A percentile compares a stretch with the other conserved stretches of the same genome.
These are phyloP conservation scores for Alternaria viburni DNA, from an alignment of 2,329 filamentous ascomycete species.

Conservation along the genomic window DNA sequence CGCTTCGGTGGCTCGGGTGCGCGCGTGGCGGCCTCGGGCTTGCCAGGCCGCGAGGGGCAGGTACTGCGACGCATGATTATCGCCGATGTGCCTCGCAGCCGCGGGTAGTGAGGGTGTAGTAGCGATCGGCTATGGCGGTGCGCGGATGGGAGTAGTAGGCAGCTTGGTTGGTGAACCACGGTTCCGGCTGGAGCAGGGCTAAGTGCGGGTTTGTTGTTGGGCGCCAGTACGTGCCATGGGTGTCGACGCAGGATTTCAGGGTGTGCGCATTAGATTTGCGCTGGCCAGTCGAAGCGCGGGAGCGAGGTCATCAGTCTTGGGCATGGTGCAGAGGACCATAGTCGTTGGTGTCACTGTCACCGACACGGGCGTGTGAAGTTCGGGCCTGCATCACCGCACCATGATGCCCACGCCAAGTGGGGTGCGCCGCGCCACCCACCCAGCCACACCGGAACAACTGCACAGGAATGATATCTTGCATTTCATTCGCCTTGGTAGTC, in stretches of 20 bases:
- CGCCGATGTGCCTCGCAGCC: conserved; percentile 11
- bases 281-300: conserved; percentile 28
- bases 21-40: conserved; percentile 34
- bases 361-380: conserved; percentile 25
- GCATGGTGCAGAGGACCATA: conserved; percentile 29
- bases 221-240: conserved; percentile 30
- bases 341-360: conserved; percentile 16
- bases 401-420: conserved; percentile 24
- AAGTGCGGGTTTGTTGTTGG: conserved; percentile 32
- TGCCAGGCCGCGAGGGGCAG: conserved; percentile 34
- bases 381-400: conserved; percentile 15
- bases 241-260: conserved; percentile 29
- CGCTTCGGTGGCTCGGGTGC: conserved; percentile 43
- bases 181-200: conserved; percentile 14
- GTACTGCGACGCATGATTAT: conserved; percentile 42
- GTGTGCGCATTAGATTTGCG: conserved; percentile 32
- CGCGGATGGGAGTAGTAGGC: background rate
- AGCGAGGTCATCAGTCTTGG: conserved; percentile 25
- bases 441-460: conserved; percentile 23
- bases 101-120: conserved; percentile 9
- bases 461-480: background rate
- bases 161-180: conserved; percentile 15
- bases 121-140: conserved; percentile 11
- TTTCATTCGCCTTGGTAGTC: background rate
- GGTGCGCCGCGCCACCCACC: conserved; percentile 5